Conservation (phyloP, 169 alveolate species). For the Plasmodium ovale region DNA sequence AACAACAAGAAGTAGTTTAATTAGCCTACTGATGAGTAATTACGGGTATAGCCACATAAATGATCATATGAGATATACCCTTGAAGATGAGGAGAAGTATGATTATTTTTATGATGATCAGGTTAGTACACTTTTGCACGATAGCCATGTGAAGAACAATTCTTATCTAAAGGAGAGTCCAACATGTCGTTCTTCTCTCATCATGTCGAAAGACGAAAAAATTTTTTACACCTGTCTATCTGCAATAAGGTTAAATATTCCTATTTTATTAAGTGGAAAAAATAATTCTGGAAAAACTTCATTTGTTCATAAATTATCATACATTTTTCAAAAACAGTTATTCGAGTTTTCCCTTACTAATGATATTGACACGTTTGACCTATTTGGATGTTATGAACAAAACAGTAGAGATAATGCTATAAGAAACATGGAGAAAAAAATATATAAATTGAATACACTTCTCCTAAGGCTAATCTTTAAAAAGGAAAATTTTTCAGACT, state of each 20-base stretch:
- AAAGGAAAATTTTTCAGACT: neutral
- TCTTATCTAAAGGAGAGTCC: neutral
- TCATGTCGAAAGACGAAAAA: conserved; percentile 64
- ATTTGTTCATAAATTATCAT: conserved; percentile 71
- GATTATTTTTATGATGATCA: neutral
- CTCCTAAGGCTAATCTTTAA: conserved; percentile 25
- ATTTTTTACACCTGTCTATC: conserved; percentile 30
- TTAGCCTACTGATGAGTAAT: conserved; percentile 1
- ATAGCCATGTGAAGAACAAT: neutral
- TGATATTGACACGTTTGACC: conserved; percentile 86
- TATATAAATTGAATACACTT: conserved; percentile 46
- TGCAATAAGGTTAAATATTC: conserved; percentile 71
- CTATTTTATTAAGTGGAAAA: conserved; percentile 80
- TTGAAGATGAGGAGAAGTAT: neutral
- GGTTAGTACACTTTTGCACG: neutral
- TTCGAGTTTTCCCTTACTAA: conserved; percentile 84
- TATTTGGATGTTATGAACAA: conserved; percentile 89
- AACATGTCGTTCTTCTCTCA: neutral
- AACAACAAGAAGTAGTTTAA: conserved; percentile 1
- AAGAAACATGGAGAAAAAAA: conserved; percentile 35
- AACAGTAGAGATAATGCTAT: conserved; percentile 61
- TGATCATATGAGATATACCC: neutral
- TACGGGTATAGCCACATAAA: neutral
- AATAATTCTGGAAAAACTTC: conserved; percentile 79
- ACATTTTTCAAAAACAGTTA: conserved; percentile 56